Evolutionary conservation across 768 basidiomycete genomes (phyloP).

Genomic region (Tulasnella sp.): DNA sequence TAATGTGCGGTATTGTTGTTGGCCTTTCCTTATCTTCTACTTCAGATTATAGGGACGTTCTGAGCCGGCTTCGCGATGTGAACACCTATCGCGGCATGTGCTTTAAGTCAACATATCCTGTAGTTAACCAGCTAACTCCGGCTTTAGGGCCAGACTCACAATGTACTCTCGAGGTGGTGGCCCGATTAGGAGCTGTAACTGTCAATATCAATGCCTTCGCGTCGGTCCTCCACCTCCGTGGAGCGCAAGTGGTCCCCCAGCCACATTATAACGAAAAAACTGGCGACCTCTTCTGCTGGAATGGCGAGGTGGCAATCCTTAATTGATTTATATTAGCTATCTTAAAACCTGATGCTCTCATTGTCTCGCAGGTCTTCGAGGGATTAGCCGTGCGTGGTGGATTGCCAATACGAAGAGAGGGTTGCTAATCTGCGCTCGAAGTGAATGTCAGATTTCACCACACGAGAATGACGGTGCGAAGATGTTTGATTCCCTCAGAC

Average conservation of each 20-base stretch:
- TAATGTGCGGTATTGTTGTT: conserved; percentile 5
- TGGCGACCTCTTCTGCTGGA: conserved; percentile 21
- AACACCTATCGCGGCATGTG: not conserved
- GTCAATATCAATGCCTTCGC: conserved; percentile 14
- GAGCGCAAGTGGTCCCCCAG: conserved; percentile 21
- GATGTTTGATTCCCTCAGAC: conserved; percentile 18
- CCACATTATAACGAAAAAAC: conserved; percentile 19
- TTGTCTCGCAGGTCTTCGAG: not conserved
- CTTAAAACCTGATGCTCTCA: not conserved
- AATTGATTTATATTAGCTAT: no score
- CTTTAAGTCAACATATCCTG: no score
- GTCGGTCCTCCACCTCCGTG: conserved; percentile 27
- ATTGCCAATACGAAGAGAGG: not conserved
- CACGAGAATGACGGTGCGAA: conserved; percentile 24
- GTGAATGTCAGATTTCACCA: not conserved
- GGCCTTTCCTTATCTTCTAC: not conserved
- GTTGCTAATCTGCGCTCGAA: not conserved
- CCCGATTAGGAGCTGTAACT: not conserved
- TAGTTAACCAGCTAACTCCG: not conserved
- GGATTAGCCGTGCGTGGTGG: not conserved
- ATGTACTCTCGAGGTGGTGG: not conserved
- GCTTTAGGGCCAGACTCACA: not conserved
- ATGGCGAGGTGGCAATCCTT: conserved; percentile 22
- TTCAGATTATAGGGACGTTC: not conserved
- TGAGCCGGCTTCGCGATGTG: not conserved